Percentiles rank a stretch among this genome's conserved stretches.
These are phyloP conservation scores for Penicillium rolfsii DNA, from an alignment of 2,329 filamentous ascomycete species.

Conservation along the genomic window DNA sequence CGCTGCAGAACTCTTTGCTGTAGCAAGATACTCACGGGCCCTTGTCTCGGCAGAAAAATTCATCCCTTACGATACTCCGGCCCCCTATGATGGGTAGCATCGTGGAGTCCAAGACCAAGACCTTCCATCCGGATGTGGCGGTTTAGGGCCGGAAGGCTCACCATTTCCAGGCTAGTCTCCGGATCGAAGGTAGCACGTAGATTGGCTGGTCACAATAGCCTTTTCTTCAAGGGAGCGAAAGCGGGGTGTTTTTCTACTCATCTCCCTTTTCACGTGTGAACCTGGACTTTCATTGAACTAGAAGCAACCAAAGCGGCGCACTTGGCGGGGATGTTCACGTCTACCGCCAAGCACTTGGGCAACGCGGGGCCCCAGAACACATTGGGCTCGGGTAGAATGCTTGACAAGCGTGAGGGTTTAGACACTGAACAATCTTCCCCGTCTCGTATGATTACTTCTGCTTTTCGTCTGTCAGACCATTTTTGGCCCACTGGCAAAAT, in stretches of 20 bases:
- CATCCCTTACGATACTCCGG: no score
- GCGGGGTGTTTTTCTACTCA: background rate
- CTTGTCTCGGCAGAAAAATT: background rate
- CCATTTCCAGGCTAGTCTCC: slow-evolving; percentile 2
- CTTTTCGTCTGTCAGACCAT: no score
- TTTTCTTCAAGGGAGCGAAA: background rate
- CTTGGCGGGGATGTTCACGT: background rate
- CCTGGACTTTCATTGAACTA: background rate
- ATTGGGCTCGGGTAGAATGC: background rate
- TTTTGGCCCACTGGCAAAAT: no score
- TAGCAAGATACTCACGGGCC: background rate
- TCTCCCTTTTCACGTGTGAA: background rate
- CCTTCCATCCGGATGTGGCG: slow-evolving; percentile 4
- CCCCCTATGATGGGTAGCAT: background rate
- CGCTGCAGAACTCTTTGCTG: background rate
- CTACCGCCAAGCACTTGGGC: background rate
- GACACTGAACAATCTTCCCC: background rate
- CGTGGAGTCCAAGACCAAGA: background rate
- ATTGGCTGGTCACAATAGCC: background rate
- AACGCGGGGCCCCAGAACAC: background rate
- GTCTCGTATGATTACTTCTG: no score
- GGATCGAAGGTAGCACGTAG: background rate
- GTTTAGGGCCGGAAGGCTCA: slow-evolving; percentile 3
- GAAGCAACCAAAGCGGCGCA: background rate
- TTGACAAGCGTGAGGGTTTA: background rate